Evolutionary conservation across 2,329 filamentous ascomycete species (phyloP).

Genomic region (Ceratocystis huliohia): DNA sequence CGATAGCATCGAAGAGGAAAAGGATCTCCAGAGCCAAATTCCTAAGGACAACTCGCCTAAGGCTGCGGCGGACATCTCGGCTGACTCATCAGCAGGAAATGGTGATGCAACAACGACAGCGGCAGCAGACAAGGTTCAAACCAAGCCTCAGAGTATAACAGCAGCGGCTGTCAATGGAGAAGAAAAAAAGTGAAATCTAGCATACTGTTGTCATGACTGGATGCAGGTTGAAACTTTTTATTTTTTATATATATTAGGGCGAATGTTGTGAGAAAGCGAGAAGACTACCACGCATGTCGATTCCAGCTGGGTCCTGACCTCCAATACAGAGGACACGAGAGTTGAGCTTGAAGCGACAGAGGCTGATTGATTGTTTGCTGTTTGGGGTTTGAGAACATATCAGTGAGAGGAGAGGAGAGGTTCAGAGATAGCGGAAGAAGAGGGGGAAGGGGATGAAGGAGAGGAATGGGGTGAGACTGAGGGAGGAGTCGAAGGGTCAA

Average conservation of each 20-base stretch:
- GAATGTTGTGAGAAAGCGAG: no score
- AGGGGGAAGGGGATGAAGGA: neutral
- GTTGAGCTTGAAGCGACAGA: no score
- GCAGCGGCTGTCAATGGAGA: neutral
- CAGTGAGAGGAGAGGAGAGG: no score
- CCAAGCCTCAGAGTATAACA: neutral
- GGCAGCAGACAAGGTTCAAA: neutral
- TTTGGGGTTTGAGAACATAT: no score
- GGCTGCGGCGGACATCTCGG: conserved; percentile 14
- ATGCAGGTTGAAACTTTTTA: neutral
- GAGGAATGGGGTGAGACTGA: neutral
- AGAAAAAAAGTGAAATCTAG: conserved; percentile 5
- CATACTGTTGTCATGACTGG: neutral
- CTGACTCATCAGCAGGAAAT: conserved; percentile 24
- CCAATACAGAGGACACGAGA: no score
- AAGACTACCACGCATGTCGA: no score
- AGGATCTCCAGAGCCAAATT: conserved; percentile 74
- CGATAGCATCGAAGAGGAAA: conserved; percentile 64
- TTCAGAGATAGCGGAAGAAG: neutral
- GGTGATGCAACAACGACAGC: conserved; percentile 8
- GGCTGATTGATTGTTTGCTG: no score
- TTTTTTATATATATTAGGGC: neutral
- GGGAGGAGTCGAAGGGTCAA: neutral
- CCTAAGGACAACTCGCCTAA: conserved; percentile 41
- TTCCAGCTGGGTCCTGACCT: no score